These are phyloP conservation scores for Hypoxylon fuscum DNA, from an alignment of 495 filamentous ascomycete genomes.

Conservation along the genomic window DNA sequence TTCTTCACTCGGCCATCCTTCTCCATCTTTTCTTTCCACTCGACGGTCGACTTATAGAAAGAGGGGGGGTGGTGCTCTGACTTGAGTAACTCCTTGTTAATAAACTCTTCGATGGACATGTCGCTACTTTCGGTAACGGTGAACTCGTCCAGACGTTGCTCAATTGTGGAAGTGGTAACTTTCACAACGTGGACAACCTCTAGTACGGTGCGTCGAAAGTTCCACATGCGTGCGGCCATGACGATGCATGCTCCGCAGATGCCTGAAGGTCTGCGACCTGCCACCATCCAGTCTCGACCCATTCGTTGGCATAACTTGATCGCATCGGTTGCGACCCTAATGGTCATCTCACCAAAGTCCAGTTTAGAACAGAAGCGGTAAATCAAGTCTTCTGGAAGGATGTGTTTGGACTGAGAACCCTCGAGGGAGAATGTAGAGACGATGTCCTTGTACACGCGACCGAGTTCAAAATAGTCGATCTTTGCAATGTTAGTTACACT, in stretches of 20 bases:
- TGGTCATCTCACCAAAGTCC: conserved; percentile 81
- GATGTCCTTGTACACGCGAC: conserved; percentile 80
- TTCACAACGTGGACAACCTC: conserved; percentile 97
- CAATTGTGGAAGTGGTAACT: conserved; percentile 89
- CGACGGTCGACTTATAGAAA: conserved; percentile 69
- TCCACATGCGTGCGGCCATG: conserved; percentile 95
- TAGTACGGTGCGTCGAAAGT: conserved; percentile 87
- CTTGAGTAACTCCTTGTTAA: conserved; percentile 65
- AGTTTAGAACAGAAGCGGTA: conserved; percentile 87
- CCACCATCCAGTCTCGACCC: conserved; percentile 95
- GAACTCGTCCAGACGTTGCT: conserved; percentile 89
- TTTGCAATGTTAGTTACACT: conserved; percentile 47
- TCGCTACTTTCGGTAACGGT: conserved; percentile 78
- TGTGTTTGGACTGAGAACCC: conserved; percentile 58
- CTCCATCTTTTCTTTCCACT: conserved; percentile 60
- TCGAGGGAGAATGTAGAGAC: conserved; percentile 69
- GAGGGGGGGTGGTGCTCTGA: conserved; percentile 79
- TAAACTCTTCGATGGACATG: conserved; percentile 87
- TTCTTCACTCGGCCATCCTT: conserved; percentile 53
- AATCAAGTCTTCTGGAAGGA: conserved; percentile 86
- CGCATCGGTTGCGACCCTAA: conserved; percentile 85
- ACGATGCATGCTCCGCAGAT: conserved; percentile 94
- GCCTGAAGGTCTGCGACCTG: conserved; percentile 90
- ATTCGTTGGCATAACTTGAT: conserved; percentile 87
- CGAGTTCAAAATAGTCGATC: conserved; percentile 91